A percentile compares a stretch with the other conserved stretches of the same genome.
Conservation (phyloP, 129 eudicot species). For the Gnaphalium uliginosum region DNA sequence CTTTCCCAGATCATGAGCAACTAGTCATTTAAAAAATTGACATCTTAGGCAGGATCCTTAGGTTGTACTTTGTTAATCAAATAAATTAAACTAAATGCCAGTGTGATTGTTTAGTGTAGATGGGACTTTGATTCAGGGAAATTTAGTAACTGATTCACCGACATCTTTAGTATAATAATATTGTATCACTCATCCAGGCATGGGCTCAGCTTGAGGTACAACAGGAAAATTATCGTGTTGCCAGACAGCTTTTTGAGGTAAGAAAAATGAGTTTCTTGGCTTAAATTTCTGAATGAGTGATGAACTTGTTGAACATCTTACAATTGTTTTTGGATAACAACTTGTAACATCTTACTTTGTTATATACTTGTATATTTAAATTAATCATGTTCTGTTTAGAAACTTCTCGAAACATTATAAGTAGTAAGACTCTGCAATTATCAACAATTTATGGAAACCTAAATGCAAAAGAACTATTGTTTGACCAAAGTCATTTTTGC, state of each 20-base stretch:
- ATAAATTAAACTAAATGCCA: background rate
- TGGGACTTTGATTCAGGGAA: background rate
- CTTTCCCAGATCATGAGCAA: background rate
- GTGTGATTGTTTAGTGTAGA: background rate
- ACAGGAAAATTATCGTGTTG: constrained; percentile 58
- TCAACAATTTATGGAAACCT: background rate
- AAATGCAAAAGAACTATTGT: background rate
- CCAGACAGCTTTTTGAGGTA: constrained; percentile 88
- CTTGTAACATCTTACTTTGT: background rate
- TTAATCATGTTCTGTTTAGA: background rate
- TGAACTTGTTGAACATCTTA: background rate
- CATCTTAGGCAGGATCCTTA: background rate
- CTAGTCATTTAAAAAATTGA: background rate
- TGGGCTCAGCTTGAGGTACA: constrained; percentile 98
- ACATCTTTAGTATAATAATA: background rate
- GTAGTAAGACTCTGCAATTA: background rate
- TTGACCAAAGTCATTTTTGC: too few species aligned
- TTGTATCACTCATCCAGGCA: constrained; percentile 46
- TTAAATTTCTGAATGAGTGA: background rate
- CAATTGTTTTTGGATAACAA: too few species aligned
- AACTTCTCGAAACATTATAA: background rate
- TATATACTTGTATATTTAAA: too few species aligned
- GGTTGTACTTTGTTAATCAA: background rate
- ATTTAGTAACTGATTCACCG: background rate
- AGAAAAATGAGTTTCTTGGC: background rate